Conservation (phyloP, 352 stramenopile genomes). For the Saprolegnia parasitica region DNA sequence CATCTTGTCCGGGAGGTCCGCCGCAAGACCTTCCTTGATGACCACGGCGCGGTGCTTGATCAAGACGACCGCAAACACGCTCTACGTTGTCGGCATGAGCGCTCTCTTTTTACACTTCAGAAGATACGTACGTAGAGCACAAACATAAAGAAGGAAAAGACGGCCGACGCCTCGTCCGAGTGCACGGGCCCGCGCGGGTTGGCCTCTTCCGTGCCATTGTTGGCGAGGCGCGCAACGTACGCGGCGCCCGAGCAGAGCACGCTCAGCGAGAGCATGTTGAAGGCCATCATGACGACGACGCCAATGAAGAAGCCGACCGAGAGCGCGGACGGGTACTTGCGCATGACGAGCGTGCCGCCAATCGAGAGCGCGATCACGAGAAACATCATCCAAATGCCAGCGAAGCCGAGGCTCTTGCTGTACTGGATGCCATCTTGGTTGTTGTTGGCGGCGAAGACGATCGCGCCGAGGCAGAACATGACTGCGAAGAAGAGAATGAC, state of each 20-base stretch:
- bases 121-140: slow-evolving; percentile 71
- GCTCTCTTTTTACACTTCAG: no score
- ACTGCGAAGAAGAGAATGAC: slow-evolving; percentile 67
- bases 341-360: slow-evolving; percentile 85
- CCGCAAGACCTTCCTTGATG: slow-evolving; percentile 71
- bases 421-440: slow-evolving; percentile 52
- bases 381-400: slow-evolving; percentile 80
- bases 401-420: slow-evolving; percentile 77
- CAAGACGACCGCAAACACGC: slow-evolving; percentile 57
- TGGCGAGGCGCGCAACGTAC: slow-evolving; percentile 63
- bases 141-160: slow-evolving; percentile 87
- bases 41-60: slow-evolving; percentile 75
- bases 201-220: slow-evolving; percentile 37
- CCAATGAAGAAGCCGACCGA: slow-evolving; percentile 87
- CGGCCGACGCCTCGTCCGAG: slow-evolving; percentile 66
- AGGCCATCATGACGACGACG: slow-evolving; percentile 87
- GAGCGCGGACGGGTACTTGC: slow-evolving; percentile 81
- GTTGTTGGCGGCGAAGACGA: slow-evolving; percentile 80
- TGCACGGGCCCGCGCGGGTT: slow-evolving; percentile 56
- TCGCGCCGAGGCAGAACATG: slow-evolving; percentile 81
- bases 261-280: slow-evolving; percentile 81
- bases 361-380: slow-evolving; percentile 74
- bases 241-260: slow-evolving; percentile 70
- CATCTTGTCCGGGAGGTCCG: slow-evolving; percentile 52
- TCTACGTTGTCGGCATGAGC: no score